Base-by-base conservation (phyloP, 2,329 filamentous ascomycete species). In the Alternaria sp. region DNA sequence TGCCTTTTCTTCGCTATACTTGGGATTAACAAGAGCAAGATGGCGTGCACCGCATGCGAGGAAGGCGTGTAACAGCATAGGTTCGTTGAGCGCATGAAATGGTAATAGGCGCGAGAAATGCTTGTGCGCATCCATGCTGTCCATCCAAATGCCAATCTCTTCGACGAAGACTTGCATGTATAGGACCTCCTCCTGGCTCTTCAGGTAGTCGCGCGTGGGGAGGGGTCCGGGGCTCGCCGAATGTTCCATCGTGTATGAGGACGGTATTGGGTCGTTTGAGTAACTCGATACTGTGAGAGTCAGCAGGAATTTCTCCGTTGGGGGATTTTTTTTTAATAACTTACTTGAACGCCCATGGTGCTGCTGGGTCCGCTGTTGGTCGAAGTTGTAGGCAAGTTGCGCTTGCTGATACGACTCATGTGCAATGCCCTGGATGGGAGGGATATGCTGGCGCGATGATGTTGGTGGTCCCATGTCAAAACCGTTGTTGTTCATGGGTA, bases 131-230 rank as follows among this genome's bases (percentile, higher is more conserved):
- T 96, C 92, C 81, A 97, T 88, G 40, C 88, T 91, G 77, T 97
- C 94, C 91, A 98, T 96, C 92, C 94, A 97, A 3, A 92, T 78
- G 0, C 90, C 93, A 2, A 98, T 91, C 65, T 97, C 90, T 71
- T 96, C 90, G 6, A 96, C 89, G 74, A 96, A 98, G 0, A 93
- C 88, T 75, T 96, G 92, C 89, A 97, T 92, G 72, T 93, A 93
- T n/a, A 89, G 80, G 0, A 95, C 85, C 73, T 97, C 92, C 57
- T 96, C 91, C 9, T 88, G 85, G 3, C 86, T 87, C 63, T 86
- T 88, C 44, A 97, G 82, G 66, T 86, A 91, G 51, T 90, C 85
- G 36, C 86, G 80, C 29, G 79, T 77, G 75, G 66, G 54, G 63
- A 62, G 49, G 26, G 61, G 70, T 29, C 53, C 63, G 39, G 66